These are phyloP conservation scores for Byssothecium circinans DNA, from an alignment of 2,329 filamentous ascomycete genomes.

Conservation along the genomic window DNA sequence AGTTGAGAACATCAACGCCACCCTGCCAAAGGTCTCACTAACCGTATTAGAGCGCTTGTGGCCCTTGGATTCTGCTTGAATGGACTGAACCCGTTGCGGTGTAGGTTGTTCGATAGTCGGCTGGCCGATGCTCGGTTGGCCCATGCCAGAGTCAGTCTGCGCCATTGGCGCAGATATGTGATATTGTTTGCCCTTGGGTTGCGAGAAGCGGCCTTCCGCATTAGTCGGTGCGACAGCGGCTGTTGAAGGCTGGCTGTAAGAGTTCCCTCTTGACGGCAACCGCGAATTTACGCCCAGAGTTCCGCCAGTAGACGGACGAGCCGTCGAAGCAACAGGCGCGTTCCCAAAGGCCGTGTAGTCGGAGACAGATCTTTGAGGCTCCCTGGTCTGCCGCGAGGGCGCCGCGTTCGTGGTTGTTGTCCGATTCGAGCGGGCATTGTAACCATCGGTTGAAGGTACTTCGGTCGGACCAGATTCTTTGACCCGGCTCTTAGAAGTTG, in stretches of 20 bases:
- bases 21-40: slow-evolving; percentile 79
- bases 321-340: slow-evolving; percentile 47
- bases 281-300: slow-evolving; percentile 64
- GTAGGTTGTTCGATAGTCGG: slow-evolving; percentile 63
- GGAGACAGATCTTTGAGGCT: slow-evolving; percentile 56
- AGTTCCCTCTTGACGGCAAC: slow-evolving; percentile 71
- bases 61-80: slow-evolving; percentile 62
- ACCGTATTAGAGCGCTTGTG: slow-evolving; percentile 67
- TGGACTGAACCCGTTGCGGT: slow-evolving; percentile 55
- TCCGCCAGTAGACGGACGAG: slow-evolving; percentile 76
- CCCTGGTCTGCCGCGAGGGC: slow-evolving; percentile 42
- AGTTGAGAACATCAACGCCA: slow-evolving; percentile 77
- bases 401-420: slow-evolving; percentile 28
- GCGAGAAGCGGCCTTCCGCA: slow-evolving; percentile 85
- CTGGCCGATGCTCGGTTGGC: slow-evolving; percentile 58
- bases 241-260: slow-evolving; percentile 85
- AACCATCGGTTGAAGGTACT: slow-evolving; percentile 42
- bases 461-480: slow-evolving; percentile 58
- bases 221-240: slow-evolving; percentile 87
- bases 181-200: slow-evolving; percentile 69
- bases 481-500: slow-evolving; percentile 54
- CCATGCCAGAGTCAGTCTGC: slow-evolving; percentile 47
- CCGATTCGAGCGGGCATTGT: slow-evolving; percentile 27
- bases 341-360: slow-evolving; percentile 47
- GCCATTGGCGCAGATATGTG: slow-evolving; percentile 69